Evolutionary conservation across 169 alveolate species (phyloP).

Genomic region (Plasmodium yoelii): DNA sequence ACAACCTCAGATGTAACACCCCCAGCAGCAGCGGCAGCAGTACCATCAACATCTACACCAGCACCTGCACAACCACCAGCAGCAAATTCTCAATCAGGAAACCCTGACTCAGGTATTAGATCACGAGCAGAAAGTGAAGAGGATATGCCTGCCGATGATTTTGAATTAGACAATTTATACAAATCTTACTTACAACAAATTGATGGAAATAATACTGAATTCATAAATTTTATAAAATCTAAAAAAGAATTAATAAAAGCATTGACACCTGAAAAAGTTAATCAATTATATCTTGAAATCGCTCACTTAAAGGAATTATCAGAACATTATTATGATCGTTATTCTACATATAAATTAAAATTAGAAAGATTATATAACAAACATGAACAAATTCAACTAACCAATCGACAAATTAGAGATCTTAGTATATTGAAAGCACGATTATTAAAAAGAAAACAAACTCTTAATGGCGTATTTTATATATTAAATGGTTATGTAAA

Average conservation of each 20-base stretch:
- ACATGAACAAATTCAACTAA: neutral
- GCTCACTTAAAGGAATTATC: neutral
- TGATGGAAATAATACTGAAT: neutral
- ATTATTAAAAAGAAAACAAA: slow-evolving; percentile 15
- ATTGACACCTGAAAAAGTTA: neutral
- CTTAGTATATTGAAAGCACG: slow-evolving; percentile 11
- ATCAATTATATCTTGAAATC: slow-evolving; percentile 20
- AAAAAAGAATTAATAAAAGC: neutral
- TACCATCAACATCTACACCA: neutral
- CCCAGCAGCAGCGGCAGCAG: neutral
- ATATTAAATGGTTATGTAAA: slow-evolving; percentile 3
- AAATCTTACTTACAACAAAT: neutral
- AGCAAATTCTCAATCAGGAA: neutral
- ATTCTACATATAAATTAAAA: slow-evolving; percentile 37
- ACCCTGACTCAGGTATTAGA: neutral
- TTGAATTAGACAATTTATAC: neutral
- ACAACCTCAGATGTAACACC: neutral
- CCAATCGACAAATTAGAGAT: slow-evolving; percentile 3
- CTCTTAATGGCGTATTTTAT: slow-evolving; percentile 17
- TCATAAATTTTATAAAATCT: slow-evolving; percentile 18
- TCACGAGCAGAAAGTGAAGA: neutral
- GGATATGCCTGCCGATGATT: neutral
- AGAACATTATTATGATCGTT: slow-evolving; percentile 6
- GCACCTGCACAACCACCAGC: neutral
- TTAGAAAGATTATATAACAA: slow-evolving; percentile 33